A percentile compares a stretch with the other conserved stretches of the same genome.
Conservation (phyloP, 2,329 filamentous ascomycete species). For the Simplicillium aogashimaense region DNA sequence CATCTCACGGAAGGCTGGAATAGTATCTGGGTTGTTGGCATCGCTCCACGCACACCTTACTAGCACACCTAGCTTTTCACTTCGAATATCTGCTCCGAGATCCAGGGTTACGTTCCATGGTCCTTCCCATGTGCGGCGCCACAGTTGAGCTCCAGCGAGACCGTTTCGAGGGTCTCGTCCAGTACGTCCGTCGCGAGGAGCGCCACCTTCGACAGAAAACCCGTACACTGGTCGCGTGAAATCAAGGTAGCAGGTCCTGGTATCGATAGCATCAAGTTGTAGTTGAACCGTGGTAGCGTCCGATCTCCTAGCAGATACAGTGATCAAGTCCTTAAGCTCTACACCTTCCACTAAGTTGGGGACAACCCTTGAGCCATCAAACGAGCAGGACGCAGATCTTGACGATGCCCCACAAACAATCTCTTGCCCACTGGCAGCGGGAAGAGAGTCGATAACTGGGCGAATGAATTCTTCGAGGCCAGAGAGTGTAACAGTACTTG, state of each 20-base stretch:
- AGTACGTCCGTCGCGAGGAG: slow-evolving; percentile 53
- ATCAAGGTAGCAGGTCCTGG: slow-evolving; percentile 64
- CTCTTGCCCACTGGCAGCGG: slow-evolving; percentile 55
- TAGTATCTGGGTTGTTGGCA: slow-evolving; percentile 57
- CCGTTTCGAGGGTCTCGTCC: slow-evolving; percentile 53
- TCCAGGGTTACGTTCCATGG: slow-evolving; percentile 55
- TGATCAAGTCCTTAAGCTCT: slow-evolving; percentile 47
- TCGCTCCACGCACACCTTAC: slow-evolving; percentile 85
- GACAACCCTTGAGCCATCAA: slow-evolving; percentile 48
- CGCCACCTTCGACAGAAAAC: slow-evolving; percentile 53
- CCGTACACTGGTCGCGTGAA: slow-evolving; percentile 59
- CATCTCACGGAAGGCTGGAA: slow-evolving; percentile 79
- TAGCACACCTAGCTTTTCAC: slow-evolving; percentile 35
- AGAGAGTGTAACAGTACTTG: slow-evolving; percentile 57
- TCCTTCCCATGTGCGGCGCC: slow-evolving; percentile 70
- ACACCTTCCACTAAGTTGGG: slow-evolving; percentile 50
- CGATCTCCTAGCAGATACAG: slow-evolving; percentile 32
- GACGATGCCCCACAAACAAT: slow-evolving; percentile 48
- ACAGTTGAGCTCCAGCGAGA: slow-evolving; percentile 62
- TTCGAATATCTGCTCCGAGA: slow-evolving; percentile 9
- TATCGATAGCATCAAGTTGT: slow-evolving; percentile 61
- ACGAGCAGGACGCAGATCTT: slow-evolving; percentile 48
- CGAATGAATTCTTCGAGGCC: slow-evolving; percentile 60
- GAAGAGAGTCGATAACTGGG: slow-evolving; percentile 57
- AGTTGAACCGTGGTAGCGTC: slow-evolving; percentile 47